Percentiles rank a stretch among this genome's conserved stretches.
These are phyloP conservation scores for Phanerochaete carnosa DNA, from an alignment of 768 basidiomycete species.

Conservation along the genomic window DNA sequence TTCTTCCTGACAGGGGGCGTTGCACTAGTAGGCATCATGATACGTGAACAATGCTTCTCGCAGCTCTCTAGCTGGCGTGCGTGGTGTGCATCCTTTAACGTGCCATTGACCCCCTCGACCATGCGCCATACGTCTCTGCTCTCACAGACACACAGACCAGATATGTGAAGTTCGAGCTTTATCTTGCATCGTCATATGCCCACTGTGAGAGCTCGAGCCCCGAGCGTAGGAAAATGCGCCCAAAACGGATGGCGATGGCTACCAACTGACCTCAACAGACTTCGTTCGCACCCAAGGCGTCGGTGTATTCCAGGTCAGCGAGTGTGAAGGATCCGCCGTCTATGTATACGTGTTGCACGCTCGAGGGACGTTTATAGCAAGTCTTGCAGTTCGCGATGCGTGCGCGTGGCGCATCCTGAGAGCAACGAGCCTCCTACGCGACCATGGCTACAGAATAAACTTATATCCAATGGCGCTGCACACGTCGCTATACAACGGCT, in stretches of 20 bases:
- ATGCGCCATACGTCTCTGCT: neutral
- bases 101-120: neutral
- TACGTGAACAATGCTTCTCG: neutral
- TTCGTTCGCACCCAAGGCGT: conserved; percentile 6
- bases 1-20: too few species aligned
- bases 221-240: conserved; percentile 13
- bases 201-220: conserved; percentile 1
- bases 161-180: conserved; percentile 2
- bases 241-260: neutral
- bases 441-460: conserved; percentile 5
- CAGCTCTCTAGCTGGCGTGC: neutral
- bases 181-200: neutral
- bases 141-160: neutral
- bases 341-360: conserved; percentile 7
- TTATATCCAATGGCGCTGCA: conserved; percentile 6
- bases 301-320: conserved; percentile 8
- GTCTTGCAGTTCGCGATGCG: conserved; percentile 17
- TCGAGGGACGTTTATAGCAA: conserved; percentile 16
- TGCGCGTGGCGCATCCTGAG: conserved; percentile 15
- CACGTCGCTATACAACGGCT: neutral
- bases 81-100: neutral
- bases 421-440: conserved; percentile 1
- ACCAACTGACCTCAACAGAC: conserved; percentile 5
- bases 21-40: too few species aligned
- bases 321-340: conserved; percentile 10